Evolutionary conservation across 2,329 filamentous ascomycete species (phyloP).

Genomic region (Aaosphaeria pasadenensis): DNA sequence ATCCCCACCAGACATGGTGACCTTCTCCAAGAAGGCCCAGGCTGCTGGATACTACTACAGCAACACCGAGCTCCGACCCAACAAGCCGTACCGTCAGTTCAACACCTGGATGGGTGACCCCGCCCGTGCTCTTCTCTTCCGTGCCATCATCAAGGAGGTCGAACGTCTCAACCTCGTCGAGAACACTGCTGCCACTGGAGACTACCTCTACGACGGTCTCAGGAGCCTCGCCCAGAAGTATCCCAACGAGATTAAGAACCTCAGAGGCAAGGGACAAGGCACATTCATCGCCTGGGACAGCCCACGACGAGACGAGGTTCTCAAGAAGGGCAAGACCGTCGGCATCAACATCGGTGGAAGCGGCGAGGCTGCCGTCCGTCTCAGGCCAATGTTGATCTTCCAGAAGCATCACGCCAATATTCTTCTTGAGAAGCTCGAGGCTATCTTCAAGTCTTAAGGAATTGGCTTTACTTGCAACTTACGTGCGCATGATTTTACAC

Average conservation of each 20-base stretch:
- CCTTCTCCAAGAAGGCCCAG: constrained; percentile 94
- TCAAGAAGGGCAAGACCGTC: constrained; percentile 72
- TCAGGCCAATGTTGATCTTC: constrained; percentile 90
- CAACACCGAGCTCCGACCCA: constrained; percentile 74
- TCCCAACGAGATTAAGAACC: constrained; percentile 75
- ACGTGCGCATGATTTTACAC: neutral
- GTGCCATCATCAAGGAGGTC: constrained; percentile 80
- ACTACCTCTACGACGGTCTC: constrained; percentile 73
- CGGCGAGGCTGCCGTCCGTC: constrained; percentile 69
- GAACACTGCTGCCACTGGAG: constrained; percentile 73
- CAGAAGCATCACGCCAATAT: constrained; percentile 89
- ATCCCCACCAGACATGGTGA: constrained; percentile 85
- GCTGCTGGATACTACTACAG: constrained; percentile 91
- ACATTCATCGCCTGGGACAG: constrained; percentile 93
- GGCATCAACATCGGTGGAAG: constrained; percentile 87
- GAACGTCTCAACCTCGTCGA: constrained; percentile 72
- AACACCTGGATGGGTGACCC: constrained; percentile 98
- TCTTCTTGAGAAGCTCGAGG: constrained; percentile 74
- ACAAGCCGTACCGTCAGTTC: constrained; percentile 94
- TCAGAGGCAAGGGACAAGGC: constrained; percentile 82
- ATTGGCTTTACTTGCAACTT: neutral
- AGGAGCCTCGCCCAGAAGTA: constrained; percentile 66
- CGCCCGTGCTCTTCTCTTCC: constrained; percentile 78
- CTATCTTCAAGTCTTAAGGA: constrained; percentile 54
- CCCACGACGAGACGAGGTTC: constrained; percentile 73